Conservation (phyloP, 257 asterid genomes). For the Prunella vulgaris region DNA sequence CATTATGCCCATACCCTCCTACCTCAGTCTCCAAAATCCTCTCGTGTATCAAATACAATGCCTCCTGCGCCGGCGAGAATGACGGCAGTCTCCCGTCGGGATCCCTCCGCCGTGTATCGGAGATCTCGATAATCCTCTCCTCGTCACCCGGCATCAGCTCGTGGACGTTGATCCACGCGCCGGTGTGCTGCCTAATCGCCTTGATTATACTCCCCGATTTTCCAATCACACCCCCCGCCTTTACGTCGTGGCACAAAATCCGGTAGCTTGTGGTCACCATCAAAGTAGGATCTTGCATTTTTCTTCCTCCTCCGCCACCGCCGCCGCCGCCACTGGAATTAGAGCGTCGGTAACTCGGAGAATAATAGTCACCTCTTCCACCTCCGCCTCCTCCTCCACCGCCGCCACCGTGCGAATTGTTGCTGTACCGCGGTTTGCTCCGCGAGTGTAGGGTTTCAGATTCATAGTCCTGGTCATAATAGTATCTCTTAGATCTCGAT, state of each 20-base stretch:
- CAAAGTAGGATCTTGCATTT: constrained; percentile 45
- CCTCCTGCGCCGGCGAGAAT: constrained; percentile 91
- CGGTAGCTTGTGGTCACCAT: constrained; percentile 86
- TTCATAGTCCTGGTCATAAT: constrained; percentile 71
- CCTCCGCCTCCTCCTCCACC: constrained; percentile 30
- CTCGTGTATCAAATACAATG: constrained; percentile 75
- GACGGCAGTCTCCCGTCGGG: constrained; percentile 71
- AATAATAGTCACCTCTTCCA: constrained; percentile 40
- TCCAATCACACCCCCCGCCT: constrained; percentile 96
- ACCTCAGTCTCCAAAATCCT: constrained; percentile 73
- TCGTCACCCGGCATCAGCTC: constrained; percentile 82
- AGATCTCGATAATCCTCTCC: constrained; percentile 88
- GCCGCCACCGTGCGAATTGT: constrained; percentile 37
- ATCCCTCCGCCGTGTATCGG: constrained; percentile 67
- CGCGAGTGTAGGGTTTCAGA: constrained; percentile 60
- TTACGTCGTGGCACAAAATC: constrained; percentile 73
- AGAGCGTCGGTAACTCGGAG: constrained; percentile 43
- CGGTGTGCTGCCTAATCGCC: constrained; percentile 87
- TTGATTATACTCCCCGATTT: constrained; percentile 83
- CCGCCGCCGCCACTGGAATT: constrained; percentile 28
- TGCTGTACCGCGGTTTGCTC: constrained; percentile 44
- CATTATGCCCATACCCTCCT: constrained; percentile 43
- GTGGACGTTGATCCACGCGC: constrained; percentile 93
- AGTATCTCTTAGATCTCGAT: constrained; percentile 82
- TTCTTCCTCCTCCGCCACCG: constrained; percentile 49